Conservation (phyloP, 306 rosid species). For the Vicia faba region DNA sequence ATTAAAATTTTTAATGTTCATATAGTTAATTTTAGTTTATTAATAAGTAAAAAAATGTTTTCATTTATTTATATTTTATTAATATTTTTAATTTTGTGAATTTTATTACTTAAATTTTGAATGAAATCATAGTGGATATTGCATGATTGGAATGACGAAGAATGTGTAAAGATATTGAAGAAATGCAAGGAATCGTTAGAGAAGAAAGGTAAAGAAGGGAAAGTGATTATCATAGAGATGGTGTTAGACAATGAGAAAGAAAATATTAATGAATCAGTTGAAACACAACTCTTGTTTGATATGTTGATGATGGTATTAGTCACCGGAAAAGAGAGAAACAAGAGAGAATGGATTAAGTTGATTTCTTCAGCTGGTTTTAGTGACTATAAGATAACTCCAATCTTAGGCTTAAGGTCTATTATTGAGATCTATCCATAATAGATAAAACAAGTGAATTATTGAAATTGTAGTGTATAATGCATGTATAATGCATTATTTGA, state of each 20-base stretch:
- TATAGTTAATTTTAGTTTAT: too few species aligned
- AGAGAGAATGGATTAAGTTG: background rate
- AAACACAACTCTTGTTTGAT: background rate
- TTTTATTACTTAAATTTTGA: background rate
- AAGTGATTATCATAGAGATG: background rate
- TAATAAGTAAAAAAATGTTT: too few species aligned
- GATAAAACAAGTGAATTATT: too few species aligned
- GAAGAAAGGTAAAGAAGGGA: background rate
- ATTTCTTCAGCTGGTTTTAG: background rate
- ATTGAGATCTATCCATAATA: background rate
- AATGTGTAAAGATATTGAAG: background rate
- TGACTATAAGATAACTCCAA: background rate
- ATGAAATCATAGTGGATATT: background rate
- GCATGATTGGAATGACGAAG: background rate
- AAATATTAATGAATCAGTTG: background rate
- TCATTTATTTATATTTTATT: too few species aligned
- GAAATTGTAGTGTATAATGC: too few species aligned
- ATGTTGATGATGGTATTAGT: background rate
- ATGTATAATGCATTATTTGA: too few species aligned
- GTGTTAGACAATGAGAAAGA: background rate
- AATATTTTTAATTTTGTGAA: too few species aligned
- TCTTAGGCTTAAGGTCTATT: background rate
- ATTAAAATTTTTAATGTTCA: too few species aligned
- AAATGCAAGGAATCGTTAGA: background rate
- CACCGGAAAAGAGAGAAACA: background rate